A percentile compares a stretch with the other conserved stretches of the same genome.
phyloP scores from a whole-genome alignment of 2,329 filamentous ascomycete genomes.

The Teratosphaeria epicoccoides region DNA sequence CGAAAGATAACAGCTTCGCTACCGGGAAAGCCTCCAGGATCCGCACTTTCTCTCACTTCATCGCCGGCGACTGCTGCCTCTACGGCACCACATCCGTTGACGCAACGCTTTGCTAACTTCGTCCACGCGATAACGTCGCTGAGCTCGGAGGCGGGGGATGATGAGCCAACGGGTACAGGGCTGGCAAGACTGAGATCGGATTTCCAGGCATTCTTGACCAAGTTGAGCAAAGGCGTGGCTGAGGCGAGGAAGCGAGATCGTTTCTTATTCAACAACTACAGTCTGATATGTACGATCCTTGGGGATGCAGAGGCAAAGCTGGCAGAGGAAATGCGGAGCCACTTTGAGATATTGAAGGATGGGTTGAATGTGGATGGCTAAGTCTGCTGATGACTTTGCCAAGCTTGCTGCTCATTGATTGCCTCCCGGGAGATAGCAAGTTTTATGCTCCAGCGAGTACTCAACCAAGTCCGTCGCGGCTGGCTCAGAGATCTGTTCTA shows the following conservation, averaged over 20 bases:
- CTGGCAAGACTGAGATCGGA: constrained; percentile 67
- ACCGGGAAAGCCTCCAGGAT: constrained; percentile 38
- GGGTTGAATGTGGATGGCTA: not conserved
- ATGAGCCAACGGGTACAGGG: constrained; percentile 81
- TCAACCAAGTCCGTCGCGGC: not conserved
- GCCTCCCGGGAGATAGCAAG: not conserved
- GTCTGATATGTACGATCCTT: constrained; percentile 85
- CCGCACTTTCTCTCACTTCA: constrained; percentile 45
- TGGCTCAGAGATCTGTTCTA: not conserved
- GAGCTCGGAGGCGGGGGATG: constrained; percentile 82
- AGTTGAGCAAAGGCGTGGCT: constrained; percentile 62
- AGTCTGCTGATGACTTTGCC: no score
- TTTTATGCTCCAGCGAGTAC: no score
- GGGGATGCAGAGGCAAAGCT: constrained; percentile 59
- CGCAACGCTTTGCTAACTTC: constrained; percentile 91
- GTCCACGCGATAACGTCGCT: constrained; percentile 73
- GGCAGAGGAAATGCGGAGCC: constrained; percentile 60
- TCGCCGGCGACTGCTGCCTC: constrained; percentile 51
- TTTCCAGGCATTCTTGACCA: constrained; percentile 71
- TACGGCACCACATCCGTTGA: constrained; percentile 79
- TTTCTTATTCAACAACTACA: constrained; percentile 94
- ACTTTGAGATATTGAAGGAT: constrained; percentile 56
- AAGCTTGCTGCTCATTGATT: not conserved
- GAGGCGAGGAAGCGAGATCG: constrained; percentile 73
- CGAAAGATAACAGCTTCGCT: constrained; percentile 44